Evolutionary conservation across 495 filamentous ascomycete species (phyloP).

Genomic region (Halenospora varia): DNA sequence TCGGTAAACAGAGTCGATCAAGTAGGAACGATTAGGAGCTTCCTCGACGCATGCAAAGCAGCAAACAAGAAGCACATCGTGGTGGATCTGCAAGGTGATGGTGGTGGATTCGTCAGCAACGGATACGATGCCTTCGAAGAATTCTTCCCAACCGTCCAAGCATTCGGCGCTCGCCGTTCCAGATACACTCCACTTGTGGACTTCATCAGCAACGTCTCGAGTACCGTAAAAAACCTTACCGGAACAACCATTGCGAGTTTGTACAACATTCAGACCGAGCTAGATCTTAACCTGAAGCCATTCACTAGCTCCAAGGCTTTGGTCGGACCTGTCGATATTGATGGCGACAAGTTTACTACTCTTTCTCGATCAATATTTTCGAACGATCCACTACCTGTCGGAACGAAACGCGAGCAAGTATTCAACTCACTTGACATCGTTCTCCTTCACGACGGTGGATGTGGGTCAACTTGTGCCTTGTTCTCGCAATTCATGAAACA

Average conservation of each 20-base stretch:
- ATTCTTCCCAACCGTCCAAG: conserved; percentile 28
- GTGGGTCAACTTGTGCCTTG: conserved; percentile 58
- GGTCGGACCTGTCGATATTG: background rate
- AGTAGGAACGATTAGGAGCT: background rate
- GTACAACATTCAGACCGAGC: background rate
- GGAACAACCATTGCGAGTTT: background rate
- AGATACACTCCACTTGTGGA: background rate
- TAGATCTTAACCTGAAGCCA: background rate
- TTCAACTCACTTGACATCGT: conserved; percentile 37
- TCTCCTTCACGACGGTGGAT: conserved; percentile 52
- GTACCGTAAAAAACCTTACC: background rate
- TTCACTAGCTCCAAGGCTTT: background rate
- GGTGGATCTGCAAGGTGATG: conserved; percentile 29
- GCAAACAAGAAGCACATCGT: conserved; percentile 22
- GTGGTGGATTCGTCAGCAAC: conserved; percentile 27
- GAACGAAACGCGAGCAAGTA: conserved; percentile 23
- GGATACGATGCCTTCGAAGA: conserved; percentile 28
- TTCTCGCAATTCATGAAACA: conserved; percentile 50
- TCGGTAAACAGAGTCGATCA: background rate
- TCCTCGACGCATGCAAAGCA: background rate
- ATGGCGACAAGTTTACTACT: conserved; percentile 8
- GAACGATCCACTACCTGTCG: conserved; percentile 27
- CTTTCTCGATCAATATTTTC: conserved; percentile 22
- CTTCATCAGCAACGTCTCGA: background rate
- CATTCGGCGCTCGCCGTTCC: conserved; percentile 16